Percentiles rank a stretch among this genome's conserved stretches.
Evolutionary conservation across 148 eudicot genomes (phyloP).

Genomic region (Vaccinium darrowii): DNA sequence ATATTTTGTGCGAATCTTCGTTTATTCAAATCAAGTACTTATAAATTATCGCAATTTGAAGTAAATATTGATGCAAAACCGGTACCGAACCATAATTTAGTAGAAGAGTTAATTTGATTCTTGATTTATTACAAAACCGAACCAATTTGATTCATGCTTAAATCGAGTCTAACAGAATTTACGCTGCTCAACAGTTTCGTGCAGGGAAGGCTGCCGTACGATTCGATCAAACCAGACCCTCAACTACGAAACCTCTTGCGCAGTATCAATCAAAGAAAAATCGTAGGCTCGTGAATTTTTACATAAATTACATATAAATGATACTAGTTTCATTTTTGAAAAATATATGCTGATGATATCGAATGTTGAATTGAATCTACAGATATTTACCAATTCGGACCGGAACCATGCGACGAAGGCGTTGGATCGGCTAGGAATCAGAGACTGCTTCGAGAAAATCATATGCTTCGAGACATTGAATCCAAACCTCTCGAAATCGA

Average conservation of each 20-base stretch:
- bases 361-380: background rate
- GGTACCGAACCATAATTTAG: background rate
- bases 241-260: slow-evolving; percentile 56
- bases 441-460: slow-evolving; percentile 74
- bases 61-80: background rate
- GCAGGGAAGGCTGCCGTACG: slow-evolving; percentile 93
- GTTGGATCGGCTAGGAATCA: slow-evolving; percentile 59
- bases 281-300: slow-evolving; percentile 38
- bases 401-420: slow-evolving; percentile 62
- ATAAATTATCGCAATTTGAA: background rate
- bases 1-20: too few relatives aligned
- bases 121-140: background rate
- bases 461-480: slow-evolving; percentile 87
- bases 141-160: background rate
- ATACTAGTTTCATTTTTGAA: background rate
- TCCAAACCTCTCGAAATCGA: slow-evolving; percentile 58
- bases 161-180: background rate
- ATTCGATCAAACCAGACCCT: slow-evolving; percentile 64
- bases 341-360: background rate
- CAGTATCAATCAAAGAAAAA: slow-evolving; percentile 69
- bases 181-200: slow-evolving; percentile 48
- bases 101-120: background rate
- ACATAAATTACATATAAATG: too few relatives aligned
- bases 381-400: slow-evolving; percentile 93
- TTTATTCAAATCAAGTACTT: background rate